These are phyloP conservation scores for Saturnispora saitoi DNA, from an alignment of 805 yeast species.

Conservation along the genomic window DNA sequence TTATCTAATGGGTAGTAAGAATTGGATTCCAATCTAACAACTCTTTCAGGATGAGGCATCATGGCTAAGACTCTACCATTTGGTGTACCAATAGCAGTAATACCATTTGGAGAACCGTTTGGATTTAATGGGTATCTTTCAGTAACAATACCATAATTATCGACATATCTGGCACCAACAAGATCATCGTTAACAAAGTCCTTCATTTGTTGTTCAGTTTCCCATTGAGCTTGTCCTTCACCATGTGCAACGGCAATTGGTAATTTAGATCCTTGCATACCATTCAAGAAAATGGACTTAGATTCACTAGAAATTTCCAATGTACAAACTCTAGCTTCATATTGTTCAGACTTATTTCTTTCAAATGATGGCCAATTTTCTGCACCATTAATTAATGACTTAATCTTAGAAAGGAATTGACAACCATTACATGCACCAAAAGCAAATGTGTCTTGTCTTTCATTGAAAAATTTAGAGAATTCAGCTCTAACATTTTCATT, in stretches of 20 bases:
- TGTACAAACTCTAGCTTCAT: slow-evolving; percentile 90
- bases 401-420: slow-evolving; percentile 85
- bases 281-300: slow-evolving; percentile 64
- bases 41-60: slow-evolving; percentile 99
- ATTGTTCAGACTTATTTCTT: slow-evolving; percentile 85
- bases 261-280: slow-evolving; percentile 86
- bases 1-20: slow-evolving; percentile 75
- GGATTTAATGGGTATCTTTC: slow-evolving; percentile 90
- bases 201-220: slow-evolving; percentile 34
- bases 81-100: slow-evolving; percentile 82
- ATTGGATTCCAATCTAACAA: slow-evolving; percentile 76
- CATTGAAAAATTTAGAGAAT: slow-evolving; percentile 74
- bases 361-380: slow-evolving; percentile 95
- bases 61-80: slow-evolving; percentile 93
- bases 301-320: slow-evolving; percentile 53
- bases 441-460: slow-evolving; percentile 86
- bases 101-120: slow-evolving; percentile 89
- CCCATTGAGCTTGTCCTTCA: slow-evolving; percentile 85
- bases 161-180: slow-evolving; percentile 71
- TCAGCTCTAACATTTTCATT: slow-evolving; percentile 68
- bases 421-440: slow-evolving; percentile 99
- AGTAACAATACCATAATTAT: slow-evolving; percentile 81
- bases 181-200: slow-evolving; percentile 45
- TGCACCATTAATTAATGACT: slow-evolving; percentile 83
- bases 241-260: slow-evolving; percentile 99